A percentile compares a stretch with the other conserved stretches of the same genome.
phyloP scores from a whole-genome alignment of 2,329 filamentous ascomycete species.

The Immersiporthe knoxdaviesiana region DNA sequence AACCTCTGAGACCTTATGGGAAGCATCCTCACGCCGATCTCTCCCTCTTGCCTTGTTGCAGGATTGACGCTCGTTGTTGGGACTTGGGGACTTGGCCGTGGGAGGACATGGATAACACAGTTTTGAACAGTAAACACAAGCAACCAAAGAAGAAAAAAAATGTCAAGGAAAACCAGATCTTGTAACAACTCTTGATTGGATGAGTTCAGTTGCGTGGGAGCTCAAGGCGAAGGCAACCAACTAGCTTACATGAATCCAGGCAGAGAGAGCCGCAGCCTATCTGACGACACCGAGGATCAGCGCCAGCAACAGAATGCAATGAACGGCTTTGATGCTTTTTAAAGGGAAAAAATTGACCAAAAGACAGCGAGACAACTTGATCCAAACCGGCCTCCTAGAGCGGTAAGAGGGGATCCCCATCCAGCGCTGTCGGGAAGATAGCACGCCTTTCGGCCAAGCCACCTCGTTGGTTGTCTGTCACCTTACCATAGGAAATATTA shows the following conservation, averaged over 20 bases:
- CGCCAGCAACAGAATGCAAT: neutral
- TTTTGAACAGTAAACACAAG: neutral
- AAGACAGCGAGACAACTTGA: neutral
- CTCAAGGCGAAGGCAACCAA: neutral
- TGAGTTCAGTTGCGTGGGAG: neutral
- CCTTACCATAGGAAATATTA: too few relatives aligned
- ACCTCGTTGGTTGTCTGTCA: neutral
- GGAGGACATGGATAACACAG: neutral
- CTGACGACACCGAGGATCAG: neutral
- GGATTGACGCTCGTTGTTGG: neutral
- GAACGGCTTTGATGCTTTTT: neutral
- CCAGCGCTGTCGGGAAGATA: neutral
- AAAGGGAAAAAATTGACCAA: neutral
- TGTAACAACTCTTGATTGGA: neutral
- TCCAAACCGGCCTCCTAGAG: too few relatives aligned
- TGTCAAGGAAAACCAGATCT: neutral
- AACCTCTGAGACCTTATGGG: neutral
- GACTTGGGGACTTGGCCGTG: neutral
- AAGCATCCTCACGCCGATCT: neutral
- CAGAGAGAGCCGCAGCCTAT: neutral
- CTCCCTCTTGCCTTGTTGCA: neutral
- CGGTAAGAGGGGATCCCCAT: neutral
- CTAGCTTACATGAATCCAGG: slow-evolving; percentile 15
- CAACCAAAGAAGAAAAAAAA: neutral
- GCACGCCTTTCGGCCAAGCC: neutral